phyloP scores from a whole-genome alignment of 495 filamentous ascomycete species.

The Penicillium daleae region DNA sequence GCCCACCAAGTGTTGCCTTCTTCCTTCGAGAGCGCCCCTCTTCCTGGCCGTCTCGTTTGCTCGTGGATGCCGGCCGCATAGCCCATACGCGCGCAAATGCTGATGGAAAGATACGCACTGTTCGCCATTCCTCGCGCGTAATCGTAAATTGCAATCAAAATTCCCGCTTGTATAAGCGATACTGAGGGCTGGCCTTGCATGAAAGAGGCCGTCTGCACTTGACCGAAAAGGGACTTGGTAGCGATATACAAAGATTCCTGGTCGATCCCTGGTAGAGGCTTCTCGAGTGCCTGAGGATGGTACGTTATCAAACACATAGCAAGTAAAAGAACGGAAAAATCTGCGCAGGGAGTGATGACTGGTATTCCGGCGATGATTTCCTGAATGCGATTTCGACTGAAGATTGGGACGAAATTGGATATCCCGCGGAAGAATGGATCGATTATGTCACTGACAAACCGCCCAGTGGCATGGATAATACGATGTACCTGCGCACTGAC shows the following conservation, averaged over 20 bases:
- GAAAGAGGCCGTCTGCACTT: not conserved
- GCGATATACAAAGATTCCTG: slow-evolving; percentile 9
- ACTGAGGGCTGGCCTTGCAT: not conserved
- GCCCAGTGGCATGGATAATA: slow-evolving; percentile 6
- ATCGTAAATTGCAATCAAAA: slow-evolving; percentile 8
- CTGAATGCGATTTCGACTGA: slow-evolving; percentile 8
- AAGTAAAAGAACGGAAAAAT: slow-evolving; percentile 8
- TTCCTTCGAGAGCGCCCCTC: slow-evolving; percentile 6
- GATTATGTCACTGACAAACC: slow-evolving; percentile 2
- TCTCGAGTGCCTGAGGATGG: not conserved
- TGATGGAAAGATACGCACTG: slow-evolving; percentile 3
- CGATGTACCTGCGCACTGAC: not conserved
- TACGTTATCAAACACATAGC: slow-evolving; percentile 8
- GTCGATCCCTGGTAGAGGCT: not conserved
- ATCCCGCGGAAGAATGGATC: slow-evolving; percentile 10
- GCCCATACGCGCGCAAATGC: slow-evolving; percentile 7
- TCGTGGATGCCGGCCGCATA: slow-evolving; percentile 4
- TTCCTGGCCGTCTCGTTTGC: not conserved
- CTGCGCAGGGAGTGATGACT: not conserved
- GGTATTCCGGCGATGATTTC: not conserved
- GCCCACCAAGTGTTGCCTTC: slow-evolving; percentile 15
- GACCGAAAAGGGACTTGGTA: slow-evolving; percentile 10
- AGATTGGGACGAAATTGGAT: not conserved
- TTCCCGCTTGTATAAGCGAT: slow-evolving; percentile 6
- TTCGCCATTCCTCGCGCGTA: slow-evolving; percentile 11